Evolutionary conservation across 805 yeast species (phyloP).

Genomic region (Starmera dryadoides): DNA sequence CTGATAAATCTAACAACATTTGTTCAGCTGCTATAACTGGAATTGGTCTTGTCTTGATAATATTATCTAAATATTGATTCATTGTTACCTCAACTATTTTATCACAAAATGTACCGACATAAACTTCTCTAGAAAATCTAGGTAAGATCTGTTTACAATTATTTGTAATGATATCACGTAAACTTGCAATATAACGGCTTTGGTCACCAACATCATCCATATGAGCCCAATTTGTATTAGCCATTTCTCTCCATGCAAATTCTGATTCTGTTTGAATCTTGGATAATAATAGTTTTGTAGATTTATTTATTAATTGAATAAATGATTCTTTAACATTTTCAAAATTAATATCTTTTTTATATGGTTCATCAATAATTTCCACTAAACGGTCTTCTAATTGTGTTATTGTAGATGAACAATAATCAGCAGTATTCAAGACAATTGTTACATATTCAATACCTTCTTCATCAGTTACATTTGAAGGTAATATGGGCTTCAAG

Average conservation of each 20-base stretch:
- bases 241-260: slow-evolving; percentile 78
- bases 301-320: slow-evolving; percentile 47
- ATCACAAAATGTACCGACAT: slow-evolving; percentile 68
- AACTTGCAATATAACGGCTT: slow-evolving; percentile 60
- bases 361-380: slow-evolving; percentile 33
- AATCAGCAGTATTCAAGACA: slow-evolving; percentile 83
- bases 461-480: slow-evolving; percentile 41
- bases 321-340: slow-evolving; percentile 50
- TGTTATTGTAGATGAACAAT: slow-evolving; percentile 67
- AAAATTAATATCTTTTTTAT: slow-evolving; percentile 39
- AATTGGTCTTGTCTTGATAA: slow-evolving; percentile 60
- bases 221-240: slow-evolving; percentile 66
- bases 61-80: slow-evolving; percentile 45
- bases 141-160: slow-evolving; percentile 43
- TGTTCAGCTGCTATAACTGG: slow-evolving; percentile 73
- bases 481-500: slow-evolving; percentile 42
- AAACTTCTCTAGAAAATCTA: slow-evolving; percentile 60
- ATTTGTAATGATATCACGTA: slow-evolving; percentile 39
- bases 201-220: slow-evolving; percentile 61
- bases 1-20: slow-evolving; percentile 62
- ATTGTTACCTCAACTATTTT: slow-evolving; percentile 61
- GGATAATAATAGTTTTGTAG: slow-evolving; percentile 46
- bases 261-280: slow-evolving; percentile 57
- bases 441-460: slow-evolving; percentile 61
- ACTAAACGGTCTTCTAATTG: slow-evolving; percentile 64